Evolutionary conservation across 1,284 basidiomycete genomes (phyloP).

Genomic region (Pterulicium gracile): DNA sequence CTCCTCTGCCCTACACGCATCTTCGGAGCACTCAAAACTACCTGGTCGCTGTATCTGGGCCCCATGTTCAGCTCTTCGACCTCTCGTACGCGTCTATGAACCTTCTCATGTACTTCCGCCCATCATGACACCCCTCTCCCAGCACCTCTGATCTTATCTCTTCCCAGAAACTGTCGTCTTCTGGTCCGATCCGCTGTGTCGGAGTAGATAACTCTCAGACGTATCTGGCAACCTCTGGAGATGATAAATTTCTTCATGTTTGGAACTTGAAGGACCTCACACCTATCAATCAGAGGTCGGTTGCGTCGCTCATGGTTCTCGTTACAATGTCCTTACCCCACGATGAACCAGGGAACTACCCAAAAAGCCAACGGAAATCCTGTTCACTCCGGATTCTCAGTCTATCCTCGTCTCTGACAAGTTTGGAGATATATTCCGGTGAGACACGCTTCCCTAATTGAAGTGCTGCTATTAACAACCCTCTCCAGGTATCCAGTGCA

Average conservation of each 20-base stretch:
- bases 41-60: conserved; percentile 29
- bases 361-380: conserved; percentile 62
- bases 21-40: neutral
- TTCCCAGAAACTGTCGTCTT: conserved; percentile 14
- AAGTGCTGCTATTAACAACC: neutral
- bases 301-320: conserved; percentile 3
- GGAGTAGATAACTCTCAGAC: conserved; percentile 36
- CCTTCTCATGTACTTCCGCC: conserved; percentile 8
- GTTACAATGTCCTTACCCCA: conserved; percentile 15
- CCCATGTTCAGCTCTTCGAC: conserved; percentile 48
- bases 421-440: conserved; percentile 81
- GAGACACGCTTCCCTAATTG: conserved; percentile 9
- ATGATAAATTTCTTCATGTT: conserved; percentile 73
- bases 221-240: conserved; percentile 56
- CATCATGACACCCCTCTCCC: conserved; percentile 42
- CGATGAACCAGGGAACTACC: conserved; percentile 48
- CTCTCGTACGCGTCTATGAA: conserved; percentile 26
- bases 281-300: conserved; percentile 54
- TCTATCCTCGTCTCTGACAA: conserved; percentile 72
- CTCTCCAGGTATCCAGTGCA: conserved; percentile 38
- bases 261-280: conserved; percentile 52
- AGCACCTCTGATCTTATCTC: conserved; percentile 18
- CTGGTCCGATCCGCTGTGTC: conserved; percentile 52
- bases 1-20: neutral
- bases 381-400: conserved; percentile 45